A percentile compares a stretch with the other conserved stretches of the same genome.
Conservation (phyloP, 805 yeast species). For the Deakozyma indianensis region DNA sequence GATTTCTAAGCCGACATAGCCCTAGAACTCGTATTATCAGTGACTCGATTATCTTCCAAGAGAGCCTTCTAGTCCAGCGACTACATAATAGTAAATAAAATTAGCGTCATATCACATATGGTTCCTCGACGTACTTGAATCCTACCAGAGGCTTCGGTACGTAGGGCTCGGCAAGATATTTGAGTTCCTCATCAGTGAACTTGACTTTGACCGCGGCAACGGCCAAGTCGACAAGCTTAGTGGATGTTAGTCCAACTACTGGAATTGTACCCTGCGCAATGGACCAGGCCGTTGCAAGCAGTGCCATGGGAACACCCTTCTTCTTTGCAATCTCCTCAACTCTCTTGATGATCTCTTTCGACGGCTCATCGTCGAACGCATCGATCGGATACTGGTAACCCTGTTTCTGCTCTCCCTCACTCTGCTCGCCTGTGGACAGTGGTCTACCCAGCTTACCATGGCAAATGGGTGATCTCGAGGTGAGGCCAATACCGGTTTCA, state of each 20-base stretch:
- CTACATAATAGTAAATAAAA: not conserved
- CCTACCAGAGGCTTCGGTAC: constrained; percentile 6
- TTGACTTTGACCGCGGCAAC: constrained; percentile 27
- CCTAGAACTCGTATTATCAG: too few species aligned
- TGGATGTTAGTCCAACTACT: constrained; percentile 34
- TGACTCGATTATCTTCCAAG: too few species aligned
- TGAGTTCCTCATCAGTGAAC: constrained; percentile 22
- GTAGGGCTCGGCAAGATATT: constrained; percentile 20
- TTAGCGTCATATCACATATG: not conserved
- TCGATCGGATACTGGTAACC: not conserved
- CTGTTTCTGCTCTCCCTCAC: not conserved
- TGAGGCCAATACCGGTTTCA: constrained; percentile 37
- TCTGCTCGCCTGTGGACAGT: not conserved
- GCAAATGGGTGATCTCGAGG: constrained; percentile 50
- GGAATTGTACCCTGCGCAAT: constrained; percentile 36
- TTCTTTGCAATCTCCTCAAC: constrained; percentile 36
- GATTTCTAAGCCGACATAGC: too few species aligned
- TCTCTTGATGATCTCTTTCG: constrained; percentile 26
- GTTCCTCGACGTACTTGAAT: not conserved
- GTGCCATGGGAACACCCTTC: constrained; percentile 39
- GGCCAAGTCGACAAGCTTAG: constrained; percentile 37
- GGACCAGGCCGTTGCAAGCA: constrained; percentile 54
- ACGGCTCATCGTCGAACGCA: constrained; percentile 6
- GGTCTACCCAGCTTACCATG: constrained; percentile 44
- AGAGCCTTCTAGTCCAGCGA: not conserved